Evolutionary conservation across 148 eudicot species (phyloP).

Genomic region (Dianthus caryophyllus): DNA sequence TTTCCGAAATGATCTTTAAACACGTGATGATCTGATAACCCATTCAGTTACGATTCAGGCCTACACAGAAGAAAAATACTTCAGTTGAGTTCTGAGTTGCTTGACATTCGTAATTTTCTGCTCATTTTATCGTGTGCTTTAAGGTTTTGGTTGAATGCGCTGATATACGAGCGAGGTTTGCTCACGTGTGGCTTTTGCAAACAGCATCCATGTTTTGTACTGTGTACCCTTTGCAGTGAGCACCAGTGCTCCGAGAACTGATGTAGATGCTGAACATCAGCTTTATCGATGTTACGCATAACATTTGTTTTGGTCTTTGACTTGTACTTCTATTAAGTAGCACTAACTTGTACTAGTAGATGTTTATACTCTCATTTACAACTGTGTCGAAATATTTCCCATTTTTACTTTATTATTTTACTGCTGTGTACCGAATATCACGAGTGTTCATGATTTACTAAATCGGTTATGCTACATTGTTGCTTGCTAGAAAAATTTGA

Average conservation of each 20-base stretch:
- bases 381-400: not conserved
- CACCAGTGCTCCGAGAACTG: not conserved
- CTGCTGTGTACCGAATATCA: not conserved
- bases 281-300: slow-evolving; percentile 9
- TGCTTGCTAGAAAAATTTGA: too few relatives aligned
- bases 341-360: slow-evolving; percentile 3
- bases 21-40: not conserved
- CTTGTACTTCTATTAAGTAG: slow-evolving; percentile 1
- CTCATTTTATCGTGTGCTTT: not conserved
- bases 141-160: not conserved
- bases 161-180: not conserved
- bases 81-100: not conserved
- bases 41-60: not conserved
- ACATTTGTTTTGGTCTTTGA: not conserved
- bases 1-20: slow-evolving; percentile 33
- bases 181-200: not conserved
- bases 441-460: too few relatives aligned
- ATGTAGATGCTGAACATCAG: not conserved
- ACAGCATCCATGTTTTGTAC: not conserved
- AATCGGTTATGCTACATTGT: too few relatives aligned
- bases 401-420: not conserved
- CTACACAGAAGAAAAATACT: not conserved
- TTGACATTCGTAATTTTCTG: not conserved
- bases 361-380: not conserved
- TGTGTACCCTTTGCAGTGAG: not conserved